Percentiles rank a stretch among this genome's conserved stretches.
phyloP scores from a whole-genome alignment of 805 yeast genomes.

The Wickerhamiella dianesei region DNA sequence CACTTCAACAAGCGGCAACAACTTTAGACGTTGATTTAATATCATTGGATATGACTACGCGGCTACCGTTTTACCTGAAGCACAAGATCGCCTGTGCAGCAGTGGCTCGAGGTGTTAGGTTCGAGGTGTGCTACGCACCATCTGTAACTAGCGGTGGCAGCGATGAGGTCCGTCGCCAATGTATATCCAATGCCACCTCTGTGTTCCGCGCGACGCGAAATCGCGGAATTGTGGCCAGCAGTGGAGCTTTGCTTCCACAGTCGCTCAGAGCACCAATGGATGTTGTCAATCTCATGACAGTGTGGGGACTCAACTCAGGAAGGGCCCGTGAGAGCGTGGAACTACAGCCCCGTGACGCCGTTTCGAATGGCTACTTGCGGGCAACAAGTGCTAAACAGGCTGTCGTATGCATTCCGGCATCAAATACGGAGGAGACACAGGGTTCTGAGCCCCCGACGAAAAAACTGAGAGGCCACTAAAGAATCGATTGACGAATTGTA shows the following conservation, averaged over 20 bases:
- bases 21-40: conserved; percentile 71
- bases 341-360: conserved; percentile 46
- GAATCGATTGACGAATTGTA: conserved; percentile 30
- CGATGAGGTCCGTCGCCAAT: conserved; percentile 39
- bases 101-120: conserved; percentile 62
- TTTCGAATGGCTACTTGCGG: conserved; percentile 64
- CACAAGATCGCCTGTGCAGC: conserved; percentile 81
- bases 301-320: conserved; percentile 58
- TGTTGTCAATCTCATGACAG: conserved; percentile 45
- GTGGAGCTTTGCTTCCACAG: conserved; percentile 49
- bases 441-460: neutral
- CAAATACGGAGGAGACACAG: too few relatives aligned
- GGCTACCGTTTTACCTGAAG: conserved; percentile 63
- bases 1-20: conserved; percentile 58
- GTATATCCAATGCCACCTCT: conserved; percentile 58
- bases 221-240: conserved; percentile 63
- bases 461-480: neutral
- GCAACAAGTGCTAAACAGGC: conserved; percentile 67
- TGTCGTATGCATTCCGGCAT: conserved; percentile 6
- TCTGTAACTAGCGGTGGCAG: conserved; percentile 28
- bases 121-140: conserved; percentile 55
- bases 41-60: conserved; percentile 50
- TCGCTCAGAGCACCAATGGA: conserved; percentile 50
- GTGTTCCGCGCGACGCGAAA: conserved; percentile 69
- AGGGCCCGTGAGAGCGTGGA: conserved; percentile 48